A percentile compares a stretch with the other conserved stretches of the same genome.
phyloP scores from a whole-genome alignment of 768 basidiomycete species.

The Suillus plorans region DNA sequence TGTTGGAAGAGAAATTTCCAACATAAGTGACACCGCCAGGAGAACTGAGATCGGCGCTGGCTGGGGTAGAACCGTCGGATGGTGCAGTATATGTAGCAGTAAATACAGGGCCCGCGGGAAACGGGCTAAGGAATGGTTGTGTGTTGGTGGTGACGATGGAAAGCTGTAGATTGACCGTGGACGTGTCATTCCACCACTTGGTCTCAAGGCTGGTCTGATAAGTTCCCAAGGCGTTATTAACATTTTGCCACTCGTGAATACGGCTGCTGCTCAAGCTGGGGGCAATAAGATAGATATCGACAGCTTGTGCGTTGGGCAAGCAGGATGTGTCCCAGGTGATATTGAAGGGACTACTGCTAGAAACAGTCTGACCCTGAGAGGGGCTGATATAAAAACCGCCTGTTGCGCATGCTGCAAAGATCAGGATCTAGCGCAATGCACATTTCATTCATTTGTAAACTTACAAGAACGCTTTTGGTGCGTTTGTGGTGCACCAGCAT shows the following conservation, averaged over 20 bases:
- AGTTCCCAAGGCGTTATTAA: conserved; percentile 47
- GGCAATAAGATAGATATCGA: conserved; percentile 72
- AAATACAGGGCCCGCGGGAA: conserved; percentile 70
- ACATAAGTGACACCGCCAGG: conserved; percentile 40
- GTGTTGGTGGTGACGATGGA: conserved; percentile 51
- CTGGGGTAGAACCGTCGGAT: conserved; percentile 36
- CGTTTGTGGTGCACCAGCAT: conserved; percentile 18
- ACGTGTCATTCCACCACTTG: conserved; percentile 69
- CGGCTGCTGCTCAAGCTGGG: conserved; percentile 41
- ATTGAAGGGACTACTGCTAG: conserved; percentile 48
- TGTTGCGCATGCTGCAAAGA: conserved; percentile 44
- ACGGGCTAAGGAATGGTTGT: conserved; percentile 48
- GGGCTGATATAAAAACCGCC: conserved; percentile 67
- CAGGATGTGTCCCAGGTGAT: conserved; percentile 70
- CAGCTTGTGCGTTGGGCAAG: conserved; percentile 38
- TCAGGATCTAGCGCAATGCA: conserved; percentile 5
- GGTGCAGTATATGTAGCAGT: conserved; percentile 57
- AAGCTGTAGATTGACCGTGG: conserved; percentile 52
- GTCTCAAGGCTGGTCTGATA: conserved; percentile 54
- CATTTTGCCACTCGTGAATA: conserved; percentile 57
- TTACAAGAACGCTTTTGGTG: conserved; percentile 27
- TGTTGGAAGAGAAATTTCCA: conserved; percentile 34
- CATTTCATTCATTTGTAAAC: conserved; percentile 4
- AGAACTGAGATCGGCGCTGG: conserved; percentile 40
- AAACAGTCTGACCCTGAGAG: conserved; percentile 42